Evolutionary conservation across 1,284 basidiomycete genomes (phyloP), one percentile per base, ranked within the genome.

Genomic region (Bjerkandera adusta): DNA sequence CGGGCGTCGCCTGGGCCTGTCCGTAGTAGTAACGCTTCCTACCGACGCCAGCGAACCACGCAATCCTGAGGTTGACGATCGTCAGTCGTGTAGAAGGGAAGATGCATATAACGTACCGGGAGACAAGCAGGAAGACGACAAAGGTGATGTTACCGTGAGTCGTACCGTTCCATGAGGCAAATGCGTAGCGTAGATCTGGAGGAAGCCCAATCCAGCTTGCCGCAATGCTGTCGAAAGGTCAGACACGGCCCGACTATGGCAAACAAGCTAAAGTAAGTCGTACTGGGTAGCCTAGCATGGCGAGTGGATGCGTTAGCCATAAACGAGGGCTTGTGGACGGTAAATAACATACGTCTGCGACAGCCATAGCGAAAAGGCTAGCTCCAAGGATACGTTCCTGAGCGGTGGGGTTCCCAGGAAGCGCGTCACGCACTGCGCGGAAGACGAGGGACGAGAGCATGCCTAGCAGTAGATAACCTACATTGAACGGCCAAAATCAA

Each of bases 91-190:
- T 36, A 30, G 11, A 24, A n/a, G 47, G 24, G 27, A 43, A 34
- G 27, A n/a, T 36, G 20, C 27, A 41, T 27, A 33, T 22, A 25
- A 57, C 66, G 42, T 58, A 84, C 85, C 86, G 76, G 51, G 70
- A 70, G 26, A 68, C 47, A 43, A 83, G 72, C 36, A 89, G 68
- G 33, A 83, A 66, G 27, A 81, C 50, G 16, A 78, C 75, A 48
- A 79, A 68, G 2, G 83, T 81, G 57, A 89, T 81, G 58, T 88
- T 90, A 25, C 86, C 87, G 55, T 89, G 85, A 0, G 81, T 85
- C 69, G 78, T 83, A 13, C 72, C 60, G 62, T 89, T 89, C 87
- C 85, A 90, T 11, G 60, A 56, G 8, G 59, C 57, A 34, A 76
- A 67, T 22, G 67, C 66, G 51, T 73, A 80, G 41, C 72, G 74